A percentile compares a stretch with the other conserved stretches of the same genome.
These are phyloP conservation scores for Candida maesae DNA, from an alignment of 805 yeast genomes.

Conservation along the genomic window DNA sequence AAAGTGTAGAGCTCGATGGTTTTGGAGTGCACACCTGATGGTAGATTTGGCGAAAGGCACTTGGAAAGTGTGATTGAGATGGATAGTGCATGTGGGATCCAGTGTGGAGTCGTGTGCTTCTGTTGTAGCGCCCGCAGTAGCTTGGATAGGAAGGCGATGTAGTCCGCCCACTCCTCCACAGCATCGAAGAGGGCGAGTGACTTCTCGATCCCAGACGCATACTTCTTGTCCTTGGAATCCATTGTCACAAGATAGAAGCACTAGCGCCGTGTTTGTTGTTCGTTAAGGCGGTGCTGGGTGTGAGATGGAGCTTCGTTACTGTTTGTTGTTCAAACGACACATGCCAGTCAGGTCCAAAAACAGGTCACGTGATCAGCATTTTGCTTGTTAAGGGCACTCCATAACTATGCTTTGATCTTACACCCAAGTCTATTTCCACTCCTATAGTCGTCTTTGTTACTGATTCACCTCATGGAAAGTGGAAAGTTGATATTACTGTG, in stretches of 20 bases:
- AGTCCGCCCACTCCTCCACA: slow-evolving; percentile 97
- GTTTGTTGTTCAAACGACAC: neutral
- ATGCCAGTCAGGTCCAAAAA: too few species aligned
- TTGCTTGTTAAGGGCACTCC: too few species aligned
- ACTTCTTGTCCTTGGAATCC: slow-evolving; percentile 66
- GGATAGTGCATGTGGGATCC: slow-evolving; percentile 64
- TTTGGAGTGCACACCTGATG: slow-evolving; percentile 95
- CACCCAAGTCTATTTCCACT: too few species aligned
- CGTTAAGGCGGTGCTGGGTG: neutral
- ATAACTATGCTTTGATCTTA: too few species aligned
- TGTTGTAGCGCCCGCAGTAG: slow-evolving; percentile 67
- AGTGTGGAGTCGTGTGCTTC: slow-evolving; percentile 38
- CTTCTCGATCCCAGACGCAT: slow-evolving; percentile 62
- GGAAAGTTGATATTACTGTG: too few species aligned
- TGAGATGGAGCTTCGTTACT: too few species aligned
- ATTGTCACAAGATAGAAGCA: slow-evolving; percentile 16
- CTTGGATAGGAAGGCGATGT: slow-evolving; percentile 81
- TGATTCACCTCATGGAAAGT: too few species aligned
- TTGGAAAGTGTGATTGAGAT: slow-evolving; percentile 71
- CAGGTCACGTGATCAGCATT: too few species aligned
- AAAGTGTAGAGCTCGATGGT: slow-evolving; percentile 71
- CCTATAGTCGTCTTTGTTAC: too few species aligned
- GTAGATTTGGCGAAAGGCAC: slow-evolving; percentile 76
- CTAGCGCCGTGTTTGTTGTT: neutral
- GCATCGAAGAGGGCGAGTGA: slow-evolving; percentile 74